Evolutionary conservation across 1,284 basidiomycete genomes (phyloP), one percentile per base, ranked within the genome.

Genomic region (Malassezia sympodialis): DNA sequence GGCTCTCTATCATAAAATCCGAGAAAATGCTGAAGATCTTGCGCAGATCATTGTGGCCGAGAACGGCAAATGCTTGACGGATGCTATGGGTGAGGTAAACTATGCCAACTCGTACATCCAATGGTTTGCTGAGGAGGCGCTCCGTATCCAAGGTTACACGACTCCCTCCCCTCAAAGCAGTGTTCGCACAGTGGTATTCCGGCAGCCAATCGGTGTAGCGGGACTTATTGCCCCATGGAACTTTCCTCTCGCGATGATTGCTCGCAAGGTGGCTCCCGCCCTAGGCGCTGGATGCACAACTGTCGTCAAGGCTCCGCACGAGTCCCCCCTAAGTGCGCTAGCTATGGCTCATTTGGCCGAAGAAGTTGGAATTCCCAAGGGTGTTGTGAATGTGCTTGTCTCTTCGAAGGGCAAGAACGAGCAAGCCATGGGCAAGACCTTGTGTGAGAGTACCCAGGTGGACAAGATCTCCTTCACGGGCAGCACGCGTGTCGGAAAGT

Each of bases 391-490:
- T 76, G 81, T 96, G 52, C 82, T 98, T 41, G 89, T 90, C 11
- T 89, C 88, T 1, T 80, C 84, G 48, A 86, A 85, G 69, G 72
- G 72, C n/a, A 65, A 68, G 44, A 84, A 91, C 67, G 83, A 90
- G 42, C 73, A 72, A 24, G 86, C 84, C 26, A 87, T 93, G 19
- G 90, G 88, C 28, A 85, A 84, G 58, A 78, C 78, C 71, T 64
- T 80, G 35, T 78, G 77, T 58, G 75, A 77, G 65, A 78, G 76
- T 58, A 81, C 81, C 59, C 77, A 75, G 32, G 83, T 93, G 51
- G 84, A 81, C 73, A 98, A 96, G 77, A 82, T 98, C 31, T 86
- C 87, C 7, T 98, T 99, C 76, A 99, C 94, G 1, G 90, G 78
- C 21, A 89, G 86, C 17, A 96, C 91, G 0, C 78, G 82, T 12